phyloP scores from a whole-genome alignment of 1,284 basidiomycete species.

The Mrakiaceae sp. region DNA sequence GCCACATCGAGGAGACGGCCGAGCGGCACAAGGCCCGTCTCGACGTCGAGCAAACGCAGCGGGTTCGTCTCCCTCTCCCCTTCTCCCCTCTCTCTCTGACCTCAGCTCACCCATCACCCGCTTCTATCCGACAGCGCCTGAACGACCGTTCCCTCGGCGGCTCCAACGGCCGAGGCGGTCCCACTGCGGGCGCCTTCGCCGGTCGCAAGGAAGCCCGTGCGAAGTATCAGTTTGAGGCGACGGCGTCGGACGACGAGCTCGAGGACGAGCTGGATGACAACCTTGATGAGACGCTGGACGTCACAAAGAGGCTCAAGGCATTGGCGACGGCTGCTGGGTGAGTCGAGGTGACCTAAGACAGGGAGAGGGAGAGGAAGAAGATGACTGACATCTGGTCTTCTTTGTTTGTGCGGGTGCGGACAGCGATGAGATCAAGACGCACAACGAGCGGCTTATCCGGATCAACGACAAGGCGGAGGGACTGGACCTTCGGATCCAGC shows the following conservation, averaged over 20 bases:
- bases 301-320: conserved; percentile 71
- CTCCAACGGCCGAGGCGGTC: neutral
- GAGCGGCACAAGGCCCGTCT: conserved; percentile 75
- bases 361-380: neutral
- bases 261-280: conserved; percentile 75
- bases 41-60: conserved; percentile 75
- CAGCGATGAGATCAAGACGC: conserved; percentile 31
- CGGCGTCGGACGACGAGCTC: conserved; percentile 83
- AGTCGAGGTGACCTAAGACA: neutral
- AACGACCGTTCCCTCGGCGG: conserved; percentile 8
- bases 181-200: neutral
- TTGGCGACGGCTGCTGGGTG: conserved; percentile 55
- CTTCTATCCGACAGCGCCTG: conserved; percentile 1
- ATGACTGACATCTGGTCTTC: neutral
- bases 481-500: conserved; percentile 33
- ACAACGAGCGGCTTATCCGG: conserved; percentile 32
- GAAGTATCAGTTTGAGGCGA: conserved; percentile 90
- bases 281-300: conserved; percentile 73
- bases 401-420: neutral
- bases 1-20: conserved; percentile 77
- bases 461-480: conserved; percentile 38
- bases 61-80: conserved; percentile 1
- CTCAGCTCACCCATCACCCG: too few relatives aligned
- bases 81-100: neutral
- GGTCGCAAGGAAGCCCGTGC: conserved; percentile 52